Evolutionary conservation across 306 rosid genomes (phyloP).

Genomic region (Canavalia gladiata): DNA sequence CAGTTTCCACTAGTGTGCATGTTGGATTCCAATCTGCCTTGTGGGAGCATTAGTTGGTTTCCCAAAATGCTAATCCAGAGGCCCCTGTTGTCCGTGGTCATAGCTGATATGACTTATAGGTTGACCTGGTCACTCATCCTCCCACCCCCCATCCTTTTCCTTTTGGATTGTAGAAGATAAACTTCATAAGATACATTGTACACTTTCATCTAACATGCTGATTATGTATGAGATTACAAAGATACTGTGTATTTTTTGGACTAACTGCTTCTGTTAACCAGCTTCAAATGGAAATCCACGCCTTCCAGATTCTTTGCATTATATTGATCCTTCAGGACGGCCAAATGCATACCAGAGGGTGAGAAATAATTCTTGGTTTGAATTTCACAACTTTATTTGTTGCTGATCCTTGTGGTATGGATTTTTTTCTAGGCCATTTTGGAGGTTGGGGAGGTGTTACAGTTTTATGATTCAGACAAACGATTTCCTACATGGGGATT

Average conservation of each 20-base stretch:
- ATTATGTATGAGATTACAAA: conserved; percentile 40
- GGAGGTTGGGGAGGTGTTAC: conserved; percentile 94
- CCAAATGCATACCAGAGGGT: conserved; percentile 96
- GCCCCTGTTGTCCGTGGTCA: conserved; percentile 2
- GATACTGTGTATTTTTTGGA: conserved; percentile 29
- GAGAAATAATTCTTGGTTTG: conserved; percentile 59
- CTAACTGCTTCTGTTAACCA: conserved; percentile 57
- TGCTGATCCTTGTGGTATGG: conserved; percentile 37
- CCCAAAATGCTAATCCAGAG: conserved; percentile 36
- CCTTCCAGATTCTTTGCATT: conserved; percentile 99
- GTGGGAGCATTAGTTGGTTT: conserved; percentile 41
- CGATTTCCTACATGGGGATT: conserved; percentile 99
- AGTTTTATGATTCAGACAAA: conserved; percentile 92
- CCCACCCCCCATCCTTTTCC: neutral
- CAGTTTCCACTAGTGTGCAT: conserved; percentile 38
- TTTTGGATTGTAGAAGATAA: neutral
- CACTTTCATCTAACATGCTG: conserved; percentile 23
- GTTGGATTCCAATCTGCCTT: conserved; percentile 38
- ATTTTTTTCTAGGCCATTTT: conserved; percentile 75
- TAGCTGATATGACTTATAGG: conserved; percentile 11
- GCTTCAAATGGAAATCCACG: conserved; percentile 99
- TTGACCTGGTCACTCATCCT: conserved; percentile 36
- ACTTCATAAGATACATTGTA: conserved; percentile 21
- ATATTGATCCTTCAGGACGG: conserved; percentile 94
- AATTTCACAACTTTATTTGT: conserved; percentile 37